Evolutionary conservation across 2,329 filamentous ascomycete genomes (phyloP).

Genomic region (Escovopsis weberi): DNA sequence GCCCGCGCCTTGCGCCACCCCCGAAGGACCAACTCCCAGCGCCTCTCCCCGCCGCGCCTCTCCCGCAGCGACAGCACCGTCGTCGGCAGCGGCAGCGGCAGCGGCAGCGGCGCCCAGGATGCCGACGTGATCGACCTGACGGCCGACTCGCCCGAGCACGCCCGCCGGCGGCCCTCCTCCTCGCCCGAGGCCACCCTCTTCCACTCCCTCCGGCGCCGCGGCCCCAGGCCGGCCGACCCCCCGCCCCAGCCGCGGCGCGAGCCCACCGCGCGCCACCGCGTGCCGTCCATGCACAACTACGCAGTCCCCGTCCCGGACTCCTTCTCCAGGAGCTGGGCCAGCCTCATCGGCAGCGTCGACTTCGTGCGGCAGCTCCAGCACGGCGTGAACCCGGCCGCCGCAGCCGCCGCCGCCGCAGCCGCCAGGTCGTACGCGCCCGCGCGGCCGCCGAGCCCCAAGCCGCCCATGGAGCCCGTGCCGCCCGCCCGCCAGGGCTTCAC

Average conservation of each 20-base stretch:
- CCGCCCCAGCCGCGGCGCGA: constrained; percentile 9
- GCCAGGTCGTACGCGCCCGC: constrained; percentile 18
- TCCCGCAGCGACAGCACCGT: no score
- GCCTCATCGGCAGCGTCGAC: constrained; percentile 11
- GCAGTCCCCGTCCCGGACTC: no score
- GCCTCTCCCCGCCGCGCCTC: constrained; percentile 25
- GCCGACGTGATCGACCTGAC: constrained; percentile 38
- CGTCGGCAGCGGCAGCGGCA: no score
- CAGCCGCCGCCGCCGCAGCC: no score
- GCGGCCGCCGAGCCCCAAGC: constrained; percentile 24
- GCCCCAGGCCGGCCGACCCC: constrained; percentile 9
- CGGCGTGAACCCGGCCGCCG: no score
- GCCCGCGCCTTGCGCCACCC: constrained; percentile 18
- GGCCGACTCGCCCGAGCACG: constrained; percentile 25
- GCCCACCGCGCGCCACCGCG: constrained; percentile 9
- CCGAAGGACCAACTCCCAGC: constrained; percentile 26
- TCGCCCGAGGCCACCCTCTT: constrained; percentile 5
- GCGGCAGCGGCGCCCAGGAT: constrained; percentile 22
- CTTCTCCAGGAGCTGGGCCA: no score
- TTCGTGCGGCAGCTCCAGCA: constrained; percentile 9
- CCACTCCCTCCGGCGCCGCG: constrained; percentile 6
- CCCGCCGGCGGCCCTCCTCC: constrained; percentile 8
- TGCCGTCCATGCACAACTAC: no score
- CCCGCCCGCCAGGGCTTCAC: constrained; percentile 65
- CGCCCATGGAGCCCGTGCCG: constrained; percentile 46